Base-by-base conservation (phyloP, 164 flowering plant genomes). In the Warburgia ugandensis region DNA sequence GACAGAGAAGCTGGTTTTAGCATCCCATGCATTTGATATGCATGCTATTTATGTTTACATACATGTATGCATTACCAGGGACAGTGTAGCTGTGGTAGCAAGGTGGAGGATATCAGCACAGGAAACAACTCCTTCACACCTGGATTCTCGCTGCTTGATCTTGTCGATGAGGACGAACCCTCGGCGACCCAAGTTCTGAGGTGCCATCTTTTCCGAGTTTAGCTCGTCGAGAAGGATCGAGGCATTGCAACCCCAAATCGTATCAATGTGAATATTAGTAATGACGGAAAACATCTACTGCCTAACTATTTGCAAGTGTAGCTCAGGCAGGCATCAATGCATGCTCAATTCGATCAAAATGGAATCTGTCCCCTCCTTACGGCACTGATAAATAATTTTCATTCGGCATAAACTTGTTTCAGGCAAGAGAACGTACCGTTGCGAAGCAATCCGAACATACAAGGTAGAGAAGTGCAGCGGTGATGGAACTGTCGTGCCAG, bases 51-150 rank as follows among this genome's bases (percentile, higher is more conserved):
- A 4, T 32, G 1, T 32, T 30, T 48, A 6, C 2, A 14, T 20
- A 0, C 21, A 32, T 50, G 6, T 5, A 28, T n/a, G 22, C 41
- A 2, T 16, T 73, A 84, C 96, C 68, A 80, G 17, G 36, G 67
- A 47, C 47, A 74, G 64, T 1, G 97, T 86, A 57, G 85, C 94
- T 33, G 92, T 65, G 28, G 88, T 58, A 29, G 97, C 94, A 40
- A 85, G 83, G 52, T 74, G 59, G 55, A 88, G 86, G 46, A 86
- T 78, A 29, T 89, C 94, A 1, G 95, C 77, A 52, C 97, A 86
- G 39, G 95, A 89, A 31, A 86, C 94, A 0, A 57, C 70, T 16
- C 80, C 71, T 0, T 79, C 81, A 54, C 96, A 85, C 12, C 74
- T 52, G 0, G 23, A n/a, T 37, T 88, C 97, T 0, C 85, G 50